Evolutionary conservation across 2,329 filamentous ascomycete species (phyloP).

Genomic region (Trichoderma guizhouense): DNA sequence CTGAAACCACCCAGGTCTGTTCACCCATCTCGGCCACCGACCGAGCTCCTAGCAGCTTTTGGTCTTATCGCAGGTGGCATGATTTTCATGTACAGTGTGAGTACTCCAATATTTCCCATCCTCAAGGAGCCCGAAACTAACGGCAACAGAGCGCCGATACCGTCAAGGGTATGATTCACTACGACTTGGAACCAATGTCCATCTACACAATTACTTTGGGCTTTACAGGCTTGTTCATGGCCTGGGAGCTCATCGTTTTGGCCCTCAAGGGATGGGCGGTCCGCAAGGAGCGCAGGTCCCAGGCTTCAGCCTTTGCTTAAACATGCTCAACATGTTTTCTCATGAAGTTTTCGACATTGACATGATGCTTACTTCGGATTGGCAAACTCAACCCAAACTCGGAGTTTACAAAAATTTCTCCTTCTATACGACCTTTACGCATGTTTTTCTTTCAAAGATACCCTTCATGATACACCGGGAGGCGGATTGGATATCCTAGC

Average conservation of each 20-base stretch:
- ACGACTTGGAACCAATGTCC: slow-evolving; percentile 85
- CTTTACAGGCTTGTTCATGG: slow-evolving; percentile 77
- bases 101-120: slow-evolving; percentile 33
- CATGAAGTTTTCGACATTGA: neutral
- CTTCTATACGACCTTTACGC: slow-evolving; percentile 3
- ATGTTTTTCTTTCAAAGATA: neutral
- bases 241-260: slow-evolving; percentile 74
- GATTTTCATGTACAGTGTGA: slow-evolving; percentile 87
- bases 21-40: slow-evolving; percentile 79
- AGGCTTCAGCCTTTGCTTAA: neutral
- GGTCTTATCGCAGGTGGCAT: slow-evolving; percentile 83
- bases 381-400: neutral
- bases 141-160: slow-evolving; percentile 64
- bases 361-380: neutral
- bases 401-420: neutral
- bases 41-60: slow-evolving; percentile 83
- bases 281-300: slow-evolving; percentile 39
- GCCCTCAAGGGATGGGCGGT: slow-evolving; percentile 86
- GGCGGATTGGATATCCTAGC: neutral
- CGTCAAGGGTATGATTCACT: slow-evolving; percentile 70
- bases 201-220: slow-evolving; percentile 87
- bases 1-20: slow-evolving; percentile 76
- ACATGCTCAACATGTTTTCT: neutral
- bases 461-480: slow-evolving; percentile 8
- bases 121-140: slow-evolving; percentile 21